Evolutionary conservation across 495 filamentous ascomycete genomes (phyloP).

Genomic region (Pyrenula aspistea): DNA sequence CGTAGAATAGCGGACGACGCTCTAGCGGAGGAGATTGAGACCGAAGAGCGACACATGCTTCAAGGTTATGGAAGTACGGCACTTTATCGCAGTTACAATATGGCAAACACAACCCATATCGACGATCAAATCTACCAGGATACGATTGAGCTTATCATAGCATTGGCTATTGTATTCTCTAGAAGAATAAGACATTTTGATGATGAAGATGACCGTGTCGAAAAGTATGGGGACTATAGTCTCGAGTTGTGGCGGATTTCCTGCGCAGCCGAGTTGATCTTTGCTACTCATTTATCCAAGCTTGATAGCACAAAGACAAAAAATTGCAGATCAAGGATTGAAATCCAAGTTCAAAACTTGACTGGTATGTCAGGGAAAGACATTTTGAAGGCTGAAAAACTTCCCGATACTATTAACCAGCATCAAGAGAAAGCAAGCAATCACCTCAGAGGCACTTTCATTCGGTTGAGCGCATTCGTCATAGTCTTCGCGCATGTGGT

Average conservation of each 20-base stretch:
- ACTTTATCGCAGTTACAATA: slow-evolving; percentile 4
- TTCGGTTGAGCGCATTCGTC: neutral
- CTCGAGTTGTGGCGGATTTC: slow-evolving; percentile 5
- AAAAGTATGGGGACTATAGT: neutral
- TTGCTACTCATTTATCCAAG: slow-evolving; percentile 1
- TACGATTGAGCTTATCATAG: slow-evolving; percentile 3
- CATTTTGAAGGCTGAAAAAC: neutral
- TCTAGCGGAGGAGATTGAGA: slow-evolving; percentile 1
- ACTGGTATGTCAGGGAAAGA: slow-evolving; percentile 1
- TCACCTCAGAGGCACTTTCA: neutral
- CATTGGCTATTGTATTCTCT: slow-evolving; percentile 2
- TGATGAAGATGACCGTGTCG: neutral
- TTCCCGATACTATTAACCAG: slow-evolving; percentile 1
- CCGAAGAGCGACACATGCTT: slow-evolving; percentile 6
- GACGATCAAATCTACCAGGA: slow-evolving; percentile 9
- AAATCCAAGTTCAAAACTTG: neutral
- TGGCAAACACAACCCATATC: neutral
- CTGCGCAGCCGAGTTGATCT: slow-evolving; percentile 3
- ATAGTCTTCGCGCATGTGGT: slow-evolving; percentile 3
- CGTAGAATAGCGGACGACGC: neutral
- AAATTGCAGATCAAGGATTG: slow-evolving; percentile 2
- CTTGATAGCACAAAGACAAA: neutral
- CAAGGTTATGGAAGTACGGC: slow-evolving; percentile 5
- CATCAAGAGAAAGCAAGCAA: neutral
- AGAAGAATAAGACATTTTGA: neutral